Base-by-base conservation (phyloP, 768 basidiomycete species). In the Kwoniella mangroviensis region DNA sequence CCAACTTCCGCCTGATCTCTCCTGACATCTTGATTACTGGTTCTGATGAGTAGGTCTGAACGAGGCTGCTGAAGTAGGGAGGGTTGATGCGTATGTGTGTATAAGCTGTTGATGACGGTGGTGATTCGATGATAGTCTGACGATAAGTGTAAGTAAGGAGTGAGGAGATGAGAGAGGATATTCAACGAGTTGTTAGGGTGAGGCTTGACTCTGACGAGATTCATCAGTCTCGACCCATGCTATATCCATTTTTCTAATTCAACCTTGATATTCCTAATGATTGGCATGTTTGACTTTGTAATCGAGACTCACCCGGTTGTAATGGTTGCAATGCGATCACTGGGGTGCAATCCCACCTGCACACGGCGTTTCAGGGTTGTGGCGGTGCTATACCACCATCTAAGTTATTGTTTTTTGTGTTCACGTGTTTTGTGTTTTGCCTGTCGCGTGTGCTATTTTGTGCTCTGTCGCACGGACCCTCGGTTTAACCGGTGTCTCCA, bases 1-100 rank as follows among this genome's bases (percentile, higher is more conserved):
- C 95, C 79, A 98, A 90, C 86, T 98, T 98, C 85, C 94, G 91
- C 86, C 95, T 89, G 85, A 98, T 96, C 87, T 97, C 95, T 63
- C 79, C 79, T 83, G 94, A 90, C 94, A 98, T 98, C 74, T 21
- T 81, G 64, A 26, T 49, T 26, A 49, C 17, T 60, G 41, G 28
- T 45, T 19, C 10, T 34, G 53, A 22, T 51, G 62, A 9, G 51
- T 43, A 12, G 19, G 22, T 21, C 4, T 34, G 49, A 28, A 22
- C 0, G 42, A 15, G 15, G 56, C 15, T 15, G 40, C 3, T 28
- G 28, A 28, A 15, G 22, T 1, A 10, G 15, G 15, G 4, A 22
- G 15, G 4, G 56, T 40, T 58, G 56, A 15, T 58, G 56, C 11
- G 17, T 24, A 24, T n/a, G 28, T 13, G 19, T 13, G 17, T 40